These are phyloP conservation scores for Wallacemonas sp. DNA, from an alignment of 208 protist genomes.

Conservation along the genomic window DNA sequence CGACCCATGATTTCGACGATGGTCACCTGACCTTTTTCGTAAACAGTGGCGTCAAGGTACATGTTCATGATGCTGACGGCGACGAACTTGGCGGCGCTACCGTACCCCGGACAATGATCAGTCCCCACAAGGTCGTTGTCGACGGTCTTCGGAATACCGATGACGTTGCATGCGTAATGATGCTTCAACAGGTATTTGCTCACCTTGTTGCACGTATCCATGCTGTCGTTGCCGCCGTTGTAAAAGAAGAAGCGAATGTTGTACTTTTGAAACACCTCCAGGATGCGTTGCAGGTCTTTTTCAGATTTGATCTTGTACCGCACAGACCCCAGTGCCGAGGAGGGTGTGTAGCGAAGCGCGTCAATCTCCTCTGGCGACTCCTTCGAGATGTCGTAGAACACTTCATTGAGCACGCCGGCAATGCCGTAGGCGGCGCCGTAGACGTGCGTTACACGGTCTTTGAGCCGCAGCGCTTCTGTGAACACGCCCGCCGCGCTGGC, in stretches of 20 bases:
- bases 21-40: constrained; percentile 7
- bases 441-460: not conserved
- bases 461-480: constrained; percentile 1
- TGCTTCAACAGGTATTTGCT: constrained; percentile 18
- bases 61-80: constrained; percentile 7
- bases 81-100: constrained; percentile 11
- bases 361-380: constrained; percentile 3
- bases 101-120: constrained; percentile 9
- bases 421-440: constrained; percentile 9
- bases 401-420: not conserved
- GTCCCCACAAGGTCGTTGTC: constrained; percentile 60
- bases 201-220: constrained; percentile 31
- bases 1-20: constrained; percentile 14
- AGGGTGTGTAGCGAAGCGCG: not conserved
- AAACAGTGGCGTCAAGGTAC: constrained; percentile 9
- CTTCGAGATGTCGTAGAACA: constrained; percentile 9
- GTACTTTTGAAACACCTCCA: constrained; percentile 26
- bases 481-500: constrained; percentile 10
- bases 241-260: constrained; percentile 45
- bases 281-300: constrained; percentile 20
- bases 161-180: constrained; percentile 27
- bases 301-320: constrained; percentile 7
- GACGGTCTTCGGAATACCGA: constrained; percentile 75
- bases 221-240: constrained; percentile 70
- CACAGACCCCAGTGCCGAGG: constrained; percentile 10